Conservation (phyloP, 2,329 filamentous ascomycete genomes). For the Ophiostoma perfectum region DNA sequence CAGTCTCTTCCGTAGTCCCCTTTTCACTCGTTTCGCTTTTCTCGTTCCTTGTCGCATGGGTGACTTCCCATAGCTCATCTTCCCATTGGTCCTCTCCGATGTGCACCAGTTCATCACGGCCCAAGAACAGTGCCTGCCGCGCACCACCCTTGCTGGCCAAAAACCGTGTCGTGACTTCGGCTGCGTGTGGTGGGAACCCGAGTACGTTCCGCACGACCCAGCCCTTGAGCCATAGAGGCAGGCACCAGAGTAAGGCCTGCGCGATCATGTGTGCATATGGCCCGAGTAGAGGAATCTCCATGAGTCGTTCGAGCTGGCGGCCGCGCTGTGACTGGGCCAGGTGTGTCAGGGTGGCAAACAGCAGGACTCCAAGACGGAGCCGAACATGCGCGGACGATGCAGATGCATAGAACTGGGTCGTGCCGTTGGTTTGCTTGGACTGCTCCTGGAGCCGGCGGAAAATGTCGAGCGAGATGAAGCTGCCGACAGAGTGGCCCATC, state of each 20-base stretch:
- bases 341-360: conserved; percentile 71
- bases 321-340: conserved; percentile 60
- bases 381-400: conserved; percentile 31
- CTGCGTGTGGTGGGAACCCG: conserved; percentile 46
- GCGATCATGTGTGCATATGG: conserved; percentile 40
- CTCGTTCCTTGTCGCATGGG: conserved; percentile 18
- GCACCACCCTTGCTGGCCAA: conserved; percentile 53
- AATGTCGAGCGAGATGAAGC: conserved; percentile 65
- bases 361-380: conserved; percentile 52
- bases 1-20: background rate
- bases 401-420: background rate
- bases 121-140: conserved; percentile 55
- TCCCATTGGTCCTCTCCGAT: conserved; percentile 57
- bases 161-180: conserved; percentile 48
- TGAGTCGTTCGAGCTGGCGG: conserved; percentile 43
- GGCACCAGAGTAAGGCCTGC: conserved; percentile 38
- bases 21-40: conserved; percentile 12
- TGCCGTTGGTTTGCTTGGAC: background rate
- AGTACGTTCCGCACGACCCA: conserved; percentile 40
- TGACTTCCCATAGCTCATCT: conserved; percentile 51
- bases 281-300: conserved; percentile 40
- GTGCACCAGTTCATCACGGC: conserved; percentile 53
- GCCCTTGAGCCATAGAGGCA: conserved; percentile 38
- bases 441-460: conserved; percentile 48
- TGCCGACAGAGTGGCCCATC: conserved; percentile 68